Base-by-base conservation (phyloP, 2,329 filamentous ascomycete genomes). In the Cordyceps cateniannulata region DNA sequence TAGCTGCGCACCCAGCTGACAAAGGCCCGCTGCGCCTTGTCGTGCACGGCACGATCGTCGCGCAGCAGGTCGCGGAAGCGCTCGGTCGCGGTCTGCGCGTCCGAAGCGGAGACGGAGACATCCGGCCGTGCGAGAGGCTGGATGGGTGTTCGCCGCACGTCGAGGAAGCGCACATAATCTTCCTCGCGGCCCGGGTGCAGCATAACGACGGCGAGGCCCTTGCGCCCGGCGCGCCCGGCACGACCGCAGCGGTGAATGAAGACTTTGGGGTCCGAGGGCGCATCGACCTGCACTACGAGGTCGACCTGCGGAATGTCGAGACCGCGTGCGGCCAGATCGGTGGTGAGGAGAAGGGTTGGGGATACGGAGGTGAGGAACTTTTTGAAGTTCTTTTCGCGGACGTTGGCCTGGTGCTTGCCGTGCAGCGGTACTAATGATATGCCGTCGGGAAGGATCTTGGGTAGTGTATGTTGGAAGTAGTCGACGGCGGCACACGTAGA, bases 401-500 rank as follows among this genome's bases (percentile, higher is more conserved):
- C 91, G 67, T 92, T 91, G 5, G 92, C 86, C 2, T 90, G 88
- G 65, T 96, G 90, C 72, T 98, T 97, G 40, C 95, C 95, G 69
- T 99, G 95, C 0, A 99, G 79, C 0, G 93, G 89, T 8, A 96
- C 82, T 3, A 96, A 76, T 0, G 83, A 77, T 68, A 91, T 90
- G 1, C 81, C 79, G 9, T 81, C 73, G 1, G 89, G 88, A 0
- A 99, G 77, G 6, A 97, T 76, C 2, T 81, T 75, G 0, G 90
- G 89, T 1, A 99, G 79, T 6, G 96, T 79, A 66, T 91, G 84
- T 63, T 93, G 86, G 71, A 96, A 96, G 75, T 98, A 98, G 73
- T 98, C 93, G 63, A 99, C 95, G 0, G 90, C 90, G 35, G 92
- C 93, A 72, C 95, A 97, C 2, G 93, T 97, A 0, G 93, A 96